Evolutionary conservation across 345 rosid species (phyloP).

Genomic region (Rhodomyrtus tomentosa): DNA sequence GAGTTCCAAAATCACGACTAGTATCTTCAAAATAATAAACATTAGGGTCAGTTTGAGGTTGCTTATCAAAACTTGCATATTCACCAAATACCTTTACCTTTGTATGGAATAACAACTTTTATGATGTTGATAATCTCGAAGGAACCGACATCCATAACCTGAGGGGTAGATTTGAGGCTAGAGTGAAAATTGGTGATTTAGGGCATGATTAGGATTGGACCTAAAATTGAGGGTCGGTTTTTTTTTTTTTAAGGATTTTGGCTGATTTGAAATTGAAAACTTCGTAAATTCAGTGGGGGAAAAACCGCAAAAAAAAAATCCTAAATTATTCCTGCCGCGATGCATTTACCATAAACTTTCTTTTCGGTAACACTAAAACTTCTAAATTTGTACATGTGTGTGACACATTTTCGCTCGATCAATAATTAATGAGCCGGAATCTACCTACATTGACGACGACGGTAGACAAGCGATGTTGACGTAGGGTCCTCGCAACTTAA

Average conservation of each 20-base stretch:
- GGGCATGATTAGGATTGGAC: background rate
- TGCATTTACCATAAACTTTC: no score
- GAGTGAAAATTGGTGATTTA: background rate
- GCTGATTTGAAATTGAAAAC: background rate
- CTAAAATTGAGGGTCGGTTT: background rate
- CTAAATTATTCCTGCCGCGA: no score
- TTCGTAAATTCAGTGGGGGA: background rate
- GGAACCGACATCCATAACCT: background rate
- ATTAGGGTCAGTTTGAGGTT: background rate
- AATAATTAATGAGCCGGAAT: no score
- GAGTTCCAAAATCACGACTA: background rate
- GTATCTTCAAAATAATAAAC: background rate
- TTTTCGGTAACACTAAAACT: no score
- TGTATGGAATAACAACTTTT: background rate
- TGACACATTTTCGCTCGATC: no score
- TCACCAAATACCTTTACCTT: background rate
- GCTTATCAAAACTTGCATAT: rapidly evolving
- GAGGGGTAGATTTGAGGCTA: rapidly evolving
- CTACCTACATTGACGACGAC: no score
- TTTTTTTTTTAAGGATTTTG: background rate
- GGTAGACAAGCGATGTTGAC: no score
- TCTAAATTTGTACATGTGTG: no score
- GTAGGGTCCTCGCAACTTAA: no score
- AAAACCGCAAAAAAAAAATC: no score
- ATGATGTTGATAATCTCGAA: background rate